These are phyloP conservation scores for Schizosaccharomyces versatilis DNA, from an alignment of 1,139 yeast species.

Conservation along the genomic window DNA sequence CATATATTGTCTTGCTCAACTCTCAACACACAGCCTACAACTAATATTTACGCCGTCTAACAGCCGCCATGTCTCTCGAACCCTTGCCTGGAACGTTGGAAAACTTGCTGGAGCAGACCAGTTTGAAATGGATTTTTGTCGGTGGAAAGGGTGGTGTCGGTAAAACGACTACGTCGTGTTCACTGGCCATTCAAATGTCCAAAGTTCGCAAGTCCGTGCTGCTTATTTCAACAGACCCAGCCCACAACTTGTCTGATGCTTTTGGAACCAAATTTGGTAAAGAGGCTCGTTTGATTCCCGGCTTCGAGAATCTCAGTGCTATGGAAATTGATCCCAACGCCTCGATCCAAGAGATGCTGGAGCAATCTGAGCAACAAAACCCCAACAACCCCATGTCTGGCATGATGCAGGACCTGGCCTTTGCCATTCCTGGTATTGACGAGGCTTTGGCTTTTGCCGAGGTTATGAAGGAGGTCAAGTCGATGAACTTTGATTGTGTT, in stretches of 20 bases:
- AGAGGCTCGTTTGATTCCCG: constrained; percentile 84
- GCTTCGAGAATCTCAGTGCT: constrained; percentile 68
- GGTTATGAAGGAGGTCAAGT: constrained; percentile 84
- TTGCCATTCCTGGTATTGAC: constrained; percentile 91
- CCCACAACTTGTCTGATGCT: constrained; percentile 90
- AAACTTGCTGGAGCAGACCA: constrained; percentile 22
- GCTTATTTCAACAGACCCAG: constrained; percentile 91
- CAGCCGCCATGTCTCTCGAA: background rate
- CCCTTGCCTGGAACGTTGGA: constrained; percentile 17
- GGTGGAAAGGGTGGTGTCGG: constrained; percentile 99
- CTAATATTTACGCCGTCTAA: background rate
- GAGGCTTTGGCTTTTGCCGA: constrained; percentile 96
- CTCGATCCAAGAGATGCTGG: constrained; percentile 71
- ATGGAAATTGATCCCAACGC: constrained; percentile 98
- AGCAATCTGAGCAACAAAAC: constrained; percentile 32
- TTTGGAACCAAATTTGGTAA: constrained; percentile 94
- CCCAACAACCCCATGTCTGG: constrained; percentile 36
- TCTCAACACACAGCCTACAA: no score
- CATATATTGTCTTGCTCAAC: no score
- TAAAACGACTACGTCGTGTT: constrained; percentile 89
- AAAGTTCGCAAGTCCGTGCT: constrained; percentile 64
- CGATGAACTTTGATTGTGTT: constrained; percentile 65
- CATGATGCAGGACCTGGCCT: constrained; percentile 79
- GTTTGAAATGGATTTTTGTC: constrained; percentile 87
- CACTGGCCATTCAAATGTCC: constrained; percentile 74